Percentiles rank a stretch among this genome's conserved stretches.
phyloP scores from a whole-genome alignment of 129 eudicot genomes.

The Chrysanthemum lavandulifolium region DNA sequence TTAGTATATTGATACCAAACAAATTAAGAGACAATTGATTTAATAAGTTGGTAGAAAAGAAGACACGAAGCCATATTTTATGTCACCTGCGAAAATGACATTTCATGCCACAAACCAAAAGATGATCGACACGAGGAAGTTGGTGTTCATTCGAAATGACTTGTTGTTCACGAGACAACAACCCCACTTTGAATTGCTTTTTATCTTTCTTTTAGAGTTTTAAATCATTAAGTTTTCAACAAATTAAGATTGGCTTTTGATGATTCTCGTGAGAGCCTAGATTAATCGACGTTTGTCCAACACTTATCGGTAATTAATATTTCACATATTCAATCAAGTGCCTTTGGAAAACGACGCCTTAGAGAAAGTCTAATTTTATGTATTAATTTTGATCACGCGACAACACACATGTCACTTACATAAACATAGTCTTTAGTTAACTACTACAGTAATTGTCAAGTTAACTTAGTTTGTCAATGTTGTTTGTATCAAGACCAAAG shows the following conservation, averaged over 20 bases:
- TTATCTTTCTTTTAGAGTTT: slow-evolving; percentile 18
- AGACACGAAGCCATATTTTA: background rate
- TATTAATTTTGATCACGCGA: no score
- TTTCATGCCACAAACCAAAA: slow-evolving; percentile 30
- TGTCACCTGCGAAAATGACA: slow-evolving; percentile 28
- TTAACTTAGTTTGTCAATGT: no score
- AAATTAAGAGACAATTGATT: background rate
- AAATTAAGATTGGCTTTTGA: background rate
- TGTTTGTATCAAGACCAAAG: no score
- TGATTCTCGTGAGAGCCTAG: slow-evolving; percentile 9
- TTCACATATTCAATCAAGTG: no score
- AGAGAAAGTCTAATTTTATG: no score
- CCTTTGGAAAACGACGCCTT: no score
- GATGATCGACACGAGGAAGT: slow-evolving; percentile 39
- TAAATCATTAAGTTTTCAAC: slow-evolving; percentile 8
- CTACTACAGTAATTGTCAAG: no score
- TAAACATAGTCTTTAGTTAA: no score
- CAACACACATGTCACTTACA: no score
- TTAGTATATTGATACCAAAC: no score
- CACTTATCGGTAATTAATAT: no score
- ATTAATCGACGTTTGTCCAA: no score
- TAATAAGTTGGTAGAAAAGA: background rate
- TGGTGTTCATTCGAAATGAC: slow-evolving; percentile 30
- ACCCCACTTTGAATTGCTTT: slow-evolving; percentile 17
- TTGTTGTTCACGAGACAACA: slow-evolving; percentile 33